Percentiles rank a stretch among this genome's conserved stretches.
phyloP scores from a whole-genome alignment of 768 basidiomycete genomes.

The Mycena vitilis region DNA sequence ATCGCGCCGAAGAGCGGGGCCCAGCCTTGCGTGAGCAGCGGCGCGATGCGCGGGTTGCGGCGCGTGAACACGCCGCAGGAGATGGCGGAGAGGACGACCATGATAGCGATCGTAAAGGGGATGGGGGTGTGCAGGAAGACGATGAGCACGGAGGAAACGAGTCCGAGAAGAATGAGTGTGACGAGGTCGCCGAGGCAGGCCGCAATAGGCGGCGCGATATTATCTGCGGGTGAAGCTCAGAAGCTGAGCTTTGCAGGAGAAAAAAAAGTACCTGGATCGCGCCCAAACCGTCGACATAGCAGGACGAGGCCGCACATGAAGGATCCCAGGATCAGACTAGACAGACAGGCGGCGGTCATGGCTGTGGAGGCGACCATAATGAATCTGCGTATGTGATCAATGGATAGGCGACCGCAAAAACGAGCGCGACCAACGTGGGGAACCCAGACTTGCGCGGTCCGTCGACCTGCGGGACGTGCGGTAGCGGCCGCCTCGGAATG shows the following conservation, averaged over 20 bases:
- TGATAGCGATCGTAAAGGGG: slow-evolving; percentile 66
- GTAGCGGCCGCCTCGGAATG: slow-evolving; percentile 30
- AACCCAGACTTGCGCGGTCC: slow-evolving; percentile 47
- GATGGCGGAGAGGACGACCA: slow-evolving; percentile 59
- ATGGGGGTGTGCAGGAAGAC: slow-evolving; percentile 71
- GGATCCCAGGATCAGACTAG: slow-evolving; percentile 83
- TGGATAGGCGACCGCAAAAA: slow-evolving; percentile 22
- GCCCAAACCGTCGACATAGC: slow-evolving; percentile 75
- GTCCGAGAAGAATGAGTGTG: slow-evolving; percentile 86
- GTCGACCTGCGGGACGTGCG: slow-evolving; percentile 27
- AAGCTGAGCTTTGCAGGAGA: not conserved
- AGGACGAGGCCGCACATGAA: slow-evolving; percentile 93
- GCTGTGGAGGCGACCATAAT: slow-evolving; percentile 80
- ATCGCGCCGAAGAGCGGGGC: slow-evolving; percentile 90
- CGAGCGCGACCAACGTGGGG: slow-evolving; percentile 46
- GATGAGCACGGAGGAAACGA: slow-evolving; percentile 78
- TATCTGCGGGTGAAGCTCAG: slow-evolving; percentile 64
- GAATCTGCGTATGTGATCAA: slow-evolving; percentile 59
- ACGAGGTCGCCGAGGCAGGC: slow-evolving; percentile 93
- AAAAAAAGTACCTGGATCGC: slow-evolving; percentile 80
- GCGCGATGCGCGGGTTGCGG: slow-evolving; percentile 75
- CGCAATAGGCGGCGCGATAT: slow-evolving; percentile 95
- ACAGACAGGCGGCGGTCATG: slow-evolving; percentile 85
- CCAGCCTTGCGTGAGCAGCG: slow-evolving; percentile 89
- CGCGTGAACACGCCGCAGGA: slow-evolving; percentile 66